Evolutionary conservation across 768 basidiomycete species (phyloP).

Genomic region (Rhodocollybia butyracea): DNA sequence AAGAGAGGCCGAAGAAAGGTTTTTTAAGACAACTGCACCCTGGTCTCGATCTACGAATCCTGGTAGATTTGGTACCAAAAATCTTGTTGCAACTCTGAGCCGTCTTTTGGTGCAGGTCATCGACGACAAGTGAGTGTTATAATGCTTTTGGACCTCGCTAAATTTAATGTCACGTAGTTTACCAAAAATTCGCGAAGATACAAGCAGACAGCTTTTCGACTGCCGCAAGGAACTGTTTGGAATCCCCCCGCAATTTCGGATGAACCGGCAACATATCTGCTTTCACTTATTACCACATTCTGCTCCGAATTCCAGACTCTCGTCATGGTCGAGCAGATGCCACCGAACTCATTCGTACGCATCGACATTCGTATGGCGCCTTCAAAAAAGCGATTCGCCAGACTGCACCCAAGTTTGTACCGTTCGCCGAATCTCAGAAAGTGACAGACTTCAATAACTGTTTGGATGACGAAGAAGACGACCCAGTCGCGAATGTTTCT

Average conservation of each 20-base stretch:
- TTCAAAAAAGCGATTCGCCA: conserved; percentile 28
- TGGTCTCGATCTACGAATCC: conserved; percentile 28
- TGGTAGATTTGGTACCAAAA: conserved; percentile 32
- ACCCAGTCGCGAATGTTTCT: conserved; percentile 13
- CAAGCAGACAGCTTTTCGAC: conserved; percentile 18
- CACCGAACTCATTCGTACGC: conserved; percentile 26
- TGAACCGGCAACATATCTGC: conserved; percentile 35
- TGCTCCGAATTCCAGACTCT: conserved; percentile 24
- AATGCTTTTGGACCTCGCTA: neutral
- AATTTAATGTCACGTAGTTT: neutral
- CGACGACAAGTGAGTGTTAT: conserved; percentile 18
- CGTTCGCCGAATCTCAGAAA: conserved; percentile 10
- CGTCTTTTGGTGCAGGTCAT: conserved; percentile 34
- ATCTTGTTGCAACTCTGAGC: conserved; percentile 32
- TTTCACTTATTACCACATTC: conserved; percentile 31
- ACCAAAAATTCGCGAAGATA: conserved; percentile 26
- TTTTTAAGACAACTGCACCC: conserved; percentile 30
- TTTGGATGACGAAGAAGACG: conserved; percentile 15
- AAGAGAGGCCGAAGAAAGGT: conserved; percentile 28
- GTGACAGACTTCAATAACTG: conserved; percentile 8
- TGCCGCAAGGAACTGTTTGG: conserved; percentile 23
- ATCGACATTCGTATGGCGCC: conserved; percentile 20
- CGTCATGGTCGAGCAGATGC: conserved; percentile 24
- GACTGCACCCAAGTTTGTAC: conserved; percentile 34
- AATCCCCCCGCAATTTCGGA: conserved; percentile 27